Evolutionary conservation across 441 rosid genomes (phyloP), one percentile per base, ranked within the genome.

Genomic region (Melastoma candidum): DNA sequence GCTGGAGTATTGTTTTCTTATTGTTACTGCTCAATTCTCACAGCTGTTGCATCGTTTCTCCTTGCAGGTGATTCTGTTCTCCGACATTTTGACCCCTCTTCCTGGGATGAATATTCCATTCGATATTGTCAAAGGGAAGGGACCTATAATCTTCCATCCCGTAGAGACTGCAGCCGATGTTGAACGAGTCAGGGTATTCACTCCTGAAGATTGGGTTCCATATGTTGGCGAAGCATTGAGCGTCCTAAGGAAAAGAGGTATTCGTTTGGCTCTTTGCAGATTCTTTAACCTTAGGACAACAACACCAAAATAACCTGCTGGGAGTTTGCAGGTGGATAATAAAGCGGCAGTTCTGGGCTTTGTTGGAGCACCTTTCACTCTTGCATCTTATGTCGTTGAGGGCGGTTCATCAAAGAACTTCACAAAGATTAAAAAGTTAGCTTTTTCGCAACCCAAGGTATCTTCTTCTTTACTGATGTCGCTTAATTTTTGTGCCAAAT

Each of bases 101-200:
- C 73, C 97, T 48, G 95, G 98, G 70, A 93, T 92, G 97, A 92
- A 92, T 71, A 84, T 92, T 75, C 98, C 97, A 54, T 92, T 88
- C 44, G 95, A 92, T 71, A 88, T 93, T 68, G 81, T 84, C 60
- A 86, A 93, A 77, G 97, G 95, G 6, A 93, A 85, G 73, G 95
- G 97, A 72, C 97, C 90, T 24, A 70, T 88, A 48, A 93, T 92
- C 66, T 84, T 86, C 50, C 64, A 81, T 57, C 97, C 97, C 26
- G 70, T 84, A 24, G 69, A 69, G 29, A 74, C 86, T 27, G 74
- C 85, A 59, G 71, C 71, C 26, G 90, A 86, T 53, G 95, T 88
- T 49, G 78, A 70, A 73, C 72, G 71, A 81, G 98, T 86, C 52
- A 74, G 77, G 70, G 95, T 88, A 65, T 88, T 92, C 63, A 53